Evolutionary conservation across 345 rosid genomes (phyloP).

Genomic region (Firmiana major): DNA sequence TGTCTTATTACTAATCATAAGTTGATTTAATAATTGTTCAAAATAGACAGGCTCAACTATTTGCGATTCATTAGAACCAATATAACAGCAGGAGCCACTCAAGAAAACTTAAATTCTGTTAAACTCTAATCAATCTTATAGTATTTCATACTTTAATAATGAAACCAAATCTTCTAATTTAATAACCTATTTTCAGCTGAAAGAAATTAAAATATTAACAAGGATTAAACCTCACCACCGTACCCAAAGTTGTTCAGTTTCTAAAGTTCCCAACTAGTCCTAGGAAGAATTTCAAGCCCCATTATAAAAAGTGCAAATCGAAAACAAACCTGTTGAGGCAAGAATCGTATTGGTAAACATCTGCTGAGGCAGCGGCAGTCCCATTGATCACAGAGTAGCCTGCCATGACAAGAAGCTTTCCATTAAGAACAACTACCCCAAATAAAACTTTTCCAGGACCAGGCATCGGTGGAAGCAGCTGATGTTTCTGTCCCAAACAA

Average conservation of each 20-base stretch:
- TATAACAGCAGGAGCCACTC: neutral
- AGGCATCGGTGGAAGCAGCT: slow-evolving; percentile 74
- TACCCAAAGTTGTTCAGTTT: neutral
- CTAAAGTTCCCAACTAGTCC: neutral
- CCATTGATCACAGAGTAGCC: slow-evolving; percentile 57
- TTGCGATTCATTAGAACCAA: neutral
- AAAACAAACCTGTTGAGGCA: slow-evolving; percentile 77
- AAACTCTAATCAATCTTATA: neutral
- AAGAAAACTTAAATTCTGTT: neutral
- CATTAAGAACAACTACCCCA: slow-evolving; percentile 63
- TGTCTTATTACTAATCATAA: neutral
- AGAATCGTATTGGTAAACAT: slow-evolving; percentile 73
- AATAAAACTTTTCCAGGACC: slow-evolving; percentile 64
- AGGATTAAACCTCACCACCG: neutral
- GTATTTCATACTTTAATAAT: neutral
- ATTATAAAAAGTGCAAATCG: neutral
- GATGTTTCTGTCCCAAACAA: slow-evolving; percentile 49
- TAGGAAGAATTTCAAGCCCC: neutral
- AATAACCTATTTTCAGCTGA: neutral
- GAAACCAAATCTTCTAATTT: neutral
- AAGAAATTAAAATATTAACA: neutral
- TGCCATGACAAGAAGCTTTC: slow-evolving; percentile 76
- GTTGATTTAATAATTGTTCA: neutral
- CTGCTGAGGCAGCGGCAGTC: slow-evolving; percentile 48
- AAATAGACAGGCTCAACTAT: neutral